Base-by-base conservation (phyloP, 345 rosid species). In the Jatropha curcas region DNA sequence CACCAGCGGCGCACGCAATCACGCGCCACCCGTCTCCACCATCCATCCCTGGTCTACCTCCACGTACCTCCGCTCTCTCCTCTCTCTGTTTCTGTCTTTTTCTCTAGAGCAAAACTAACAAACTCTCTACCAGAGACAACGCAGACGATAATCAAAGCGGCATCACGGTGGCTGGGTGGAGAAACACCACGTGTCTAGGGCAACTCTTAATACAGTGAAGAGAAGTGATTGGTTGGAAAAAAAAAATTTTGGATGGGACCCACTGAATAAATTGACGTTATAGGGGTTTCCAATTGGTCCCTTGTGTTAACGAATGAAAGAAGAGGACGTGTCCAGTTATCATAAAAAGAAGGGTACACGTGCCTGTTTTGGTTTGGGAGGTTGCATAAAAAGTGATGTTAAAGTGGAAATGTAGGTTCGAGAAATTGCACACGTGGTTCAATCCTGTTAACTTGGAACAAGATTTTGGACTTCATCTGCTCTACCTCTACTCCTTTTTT, bases 101-200 rank as follows among this genome's bases (percentile, higher is more conserved):
- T 74, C 65, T 64, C 76, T 10, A 13, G 45, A 41, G 45, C 13
- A 13, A 41, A 41, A 41, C 45, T 41, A 41, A 9, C 45, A 41
- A 41, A 41, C 45, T 8, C 2, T 8, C 12, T 41, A 41, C 12
- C 45, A 9, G 45, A 7, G 45, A 41, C n/a, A 53, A 45, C 61
- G 50, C 10, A 7, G 39, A 62, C 51, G 79, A 74, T 60, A 62
- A 55, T 37, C 73, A 76, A 39, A 62, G 11, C 59, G 33, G 67
- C 52, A 41, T 25, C 65, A 28, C 61, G 60, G 75, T 63, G 70
- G 71, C 67, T 62, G 60, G 73, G 72, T 67, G 63, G 61, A 66
- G 67, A 60, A 12, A 35, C 20, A 73, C 69, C 92, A 86, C 92
- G 87, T 88, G 92, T 83, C 81, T 78, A 77, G 78, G 78, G 77